These are phyloP conservation scores for Myxozyma sirexii DNA, from an alignment of 805 yeast species.

Conservation along the genomic window DNA sequence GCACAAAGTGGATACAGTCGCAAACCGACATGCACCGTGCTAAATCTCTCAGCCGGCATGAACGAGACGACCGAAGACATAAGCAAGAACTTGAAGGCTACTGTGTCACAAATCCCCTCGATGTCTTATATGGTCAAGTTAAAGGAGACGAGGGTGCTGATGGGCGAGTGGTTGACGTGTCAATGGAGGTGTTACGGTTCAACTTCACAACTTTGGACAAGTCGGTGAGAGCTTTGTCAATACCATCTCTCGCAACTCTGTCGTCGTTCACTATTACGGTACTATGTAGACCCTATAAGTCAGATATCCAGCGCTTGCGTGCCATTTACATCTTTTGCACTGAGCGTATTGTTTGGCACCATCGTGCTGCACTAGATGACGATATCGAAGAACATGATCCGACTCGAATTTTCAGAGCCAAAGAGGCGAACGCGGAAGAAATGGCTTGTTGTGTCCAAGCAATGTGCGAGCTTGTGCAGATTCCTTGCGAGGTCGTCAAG, in stretches of 20 bases:
- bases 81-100: slow-evolving; percentile 60
- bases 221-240: slow-evolving; percentile 21
- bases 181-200: slow-evolving; percentile 28
- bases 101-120: slow-evolving; percentile 63
- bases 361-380: slow-evolving; percentile 25
- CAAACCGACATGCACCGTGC: slow-evolving; percentile 70
- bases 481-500: slow-evolving; percentile 73
- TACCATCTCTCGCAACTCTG: slow-evolving; percentile 48
- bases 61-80: slow-evolving; percentile 69
- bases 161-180: slow-evolving; percentile 28
- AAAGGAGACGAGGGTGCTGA: slow-evolving; percentile 38
- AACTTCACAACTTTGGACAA: slow-evolving; percentile 27
- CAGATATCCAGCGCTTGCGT: slow-evolving; percentile 62
- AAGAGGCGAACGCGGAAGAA: slow-evolving; percentile 68
- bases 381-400: slow-evolving; percentile 37
- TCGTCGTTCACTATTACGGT: slow-evolving; percentile 58
- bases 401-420: slow-evolving; percentile 44
- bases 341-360: slow-evolving; percentile 56
- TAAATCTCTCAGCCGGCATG: slow-evolving; percentile 66
- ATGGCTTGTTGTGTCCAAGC: slow-evolving; percentile 74
- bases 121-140: slow-evolving; percentile 16
- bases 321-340: slow-evolving; percentile 66
- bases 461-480: slow-evolving; percentile 67
- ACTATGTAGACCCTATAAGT: slow-evolving; percentile 55
- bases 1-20: slow-evolving; percentile 53